phyloP scores from a whole-genome alignment of 2,329 filamentous ascomycete species.

The Tolypocladium album region DNA sequence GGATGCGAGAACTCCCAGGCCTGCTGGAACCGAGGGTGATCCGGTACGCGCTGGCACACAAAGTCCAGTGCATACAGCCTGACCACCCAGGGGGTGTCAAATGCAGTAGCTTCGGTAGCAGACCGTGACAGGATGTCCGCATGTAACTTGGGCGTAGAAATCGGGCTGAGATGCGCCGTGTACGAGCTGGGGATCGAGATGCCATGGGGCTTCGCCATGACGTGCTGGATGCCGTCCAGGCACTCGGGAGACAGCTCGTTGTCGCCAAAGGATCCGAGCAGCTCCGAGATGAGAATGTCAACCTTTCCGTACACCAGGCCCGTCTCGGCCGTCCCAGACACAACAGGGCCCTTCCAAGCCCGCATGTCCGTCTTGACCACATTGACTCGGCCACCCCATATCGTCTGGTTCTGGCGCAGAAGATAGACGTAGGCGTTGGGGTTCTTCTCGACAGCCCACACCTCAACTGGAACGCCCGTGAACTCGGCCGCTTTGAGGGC shows the following conservation, averaged over 20 bases:
- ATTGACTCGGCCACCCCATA: slow-evolving; percentile 74
- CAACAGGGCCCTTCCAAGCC: slow-evolving; percentile 75
- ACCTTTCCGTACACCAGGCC: slow-evolving; percentile 52
- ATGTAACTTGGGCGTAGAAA: slow-evolving; percentile 76
- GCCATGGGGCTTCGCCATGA: slow-evolving; percentile 66
- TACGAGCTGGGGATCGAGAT: slow-evolving; percentile 93
- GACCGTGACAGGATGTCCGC: slow-evolving; percentile 62
- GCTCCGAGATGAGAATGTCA: slow-evolving; percentile 88
- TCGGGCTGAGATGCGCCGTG: slow-evolving; percentile 86
- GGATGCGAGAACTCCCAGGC: slow-evolving; percentile 78
- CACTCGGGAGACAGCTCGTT: slow-evolving; percentile 97
- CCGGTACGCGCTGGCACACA: slow-evolving; percentile 55
- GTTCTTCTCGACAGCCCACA: slow-evolving; percentile 97
- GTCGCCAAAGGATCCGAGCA: slow-evolving; percentile 90
- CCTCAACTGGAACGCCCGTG: slow-evolving; percentile 67
- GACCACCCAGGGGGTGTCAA: slow-evolving; percentile 90
- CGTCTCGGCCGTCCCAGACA: slow-evolving; percentile 29
- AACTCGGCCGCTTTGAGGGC: slow-evolving; percentile 69
- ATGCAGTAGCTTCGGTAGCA: slow-evolving; percentile 55
- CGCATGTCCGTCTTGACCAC: slow-evolving; percentile 97
- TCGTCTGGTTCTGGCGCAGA: slow-evolving; percentile 69
- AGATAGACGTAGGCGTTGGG: slow-evolving; percentile 94
- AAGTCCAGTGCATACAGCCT: slow-evolving; percentile 86
- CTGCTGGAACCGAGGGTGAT: slow-evolving; percentile 54
- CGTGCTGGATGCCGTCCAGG: slow-evolving; percentile 86